Base-by-base conservation (phyloP, 2,329 filamentous ascomycete species). In the Paramyrothecium sp. region DNA sequence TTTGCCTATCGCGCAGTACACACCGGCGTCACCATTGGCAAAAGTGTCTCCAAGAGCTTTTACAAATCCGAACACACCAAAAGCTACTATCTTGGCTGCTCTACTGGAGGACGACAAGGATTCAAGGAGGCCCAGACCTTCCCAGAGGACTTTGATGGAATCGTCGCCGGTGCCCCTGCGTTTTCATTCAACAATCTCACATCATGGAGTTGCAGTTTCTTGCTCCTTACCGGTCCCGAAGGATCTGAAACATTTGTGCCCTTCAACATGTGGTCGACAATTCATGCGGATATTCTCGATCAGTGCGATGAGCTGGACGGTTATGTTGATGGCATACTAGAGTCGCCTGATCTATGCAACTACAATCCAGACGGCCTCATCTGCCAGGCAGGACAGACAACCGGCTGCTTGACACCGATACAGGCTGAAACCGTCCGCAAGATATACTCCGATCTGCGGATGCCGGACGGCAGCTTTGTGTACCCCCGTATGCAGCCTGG, bases 1-100 rank as follows among this genome's bases (percentile, higher is more conserved):
- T 78, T 73, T 21, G 69, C 69, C 3, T 73, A 69, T 51, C 61
- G 67, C 26, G 48, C 61, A 2, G 54, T 61, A 7, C 61, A 63
- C 51, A 56, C 67, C 12, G 70, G 46, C 2, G 49, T 33, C 0
- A 61, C 44, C 16, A 44, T 61, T 1, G 54, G 62, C 1, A 46
- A 58, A 20, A n/a, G 52, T 4, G 47, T 58, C 54, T 54, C 17
- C 52, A 54, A 44, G n/a, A 17, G 5, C 13, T 44, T 44, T 12
- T 44, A 44, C n/a, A 19, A 19, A 16, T 17, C 13, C 13, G 13
- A 44, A 12, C 38, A 44, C n/a, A 44, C 11, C 19, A 47, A 46
- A 16, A 54, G 19, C 10, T 55, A 58, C 23, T 58, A 54, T 30
- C 20, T 54, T 21, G 53, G 56, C 7, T 58, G 56, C 49, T 58